phyloP scores from a whole-genome alignment of 768 basidiomycete species.

The Naganishia vaughanmartiniae region DNA sequence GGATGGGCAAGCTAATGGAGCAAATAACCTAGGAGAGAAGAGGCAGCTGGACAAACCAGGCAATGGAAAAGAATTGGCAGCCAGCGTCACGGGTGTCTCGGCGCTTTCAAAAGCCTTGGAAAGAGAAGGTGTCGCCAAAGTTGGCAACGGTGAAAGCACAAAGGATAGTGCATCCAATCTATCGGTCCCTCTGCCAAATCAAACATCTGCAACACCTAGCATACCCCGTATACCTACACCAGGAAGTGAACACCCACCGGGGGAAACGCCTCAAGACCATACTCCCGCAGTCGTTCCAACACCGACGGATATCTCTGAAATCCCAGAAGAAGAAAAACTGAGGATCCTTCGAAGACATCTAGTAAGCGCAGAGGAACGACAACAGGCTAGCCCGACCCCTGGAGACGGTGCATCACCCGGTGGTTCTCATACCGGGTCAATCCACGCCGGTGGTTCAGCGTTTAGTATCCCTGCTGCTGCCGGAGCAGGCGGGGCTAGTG shows the following conservation, averaged over 20 bases:
- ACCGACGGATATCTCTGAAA: slow-evolving; percentile 40
- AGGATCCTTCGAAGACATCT: slow-evolving; percentile 76
- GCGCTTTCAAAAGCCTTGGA: slow-evolving; percentile 9
- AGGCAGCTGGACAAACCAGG: not conserved
- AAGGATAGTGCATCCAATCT: not conserved
- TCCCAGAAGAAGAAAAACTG: slow-evolving; percentile 80
- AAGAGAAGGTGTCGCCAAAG: slow-evolving; percentile 11
- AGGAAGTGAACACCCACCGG: not conserved
- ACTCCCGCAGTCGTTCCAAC: not conserved
- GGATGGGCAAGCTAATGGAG: not conserved
- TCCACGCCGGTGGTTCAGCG: slow-evolving; percentile 20
- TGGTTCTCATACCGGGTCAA: not conserved
- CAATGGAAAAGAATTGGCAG: not conserved
- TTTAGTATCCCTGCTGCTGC: not conserved
- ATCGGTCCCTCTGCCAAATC: not conserved
- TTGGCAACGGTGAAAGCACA: not conserved
- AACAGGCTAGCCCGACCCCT: slow-evolving; percentile 46
- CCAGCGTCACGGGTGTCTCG: not conserved
- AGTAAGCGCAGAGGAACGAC: slow-evolving; percentile 69
- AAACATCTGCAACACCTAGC: not conserved
- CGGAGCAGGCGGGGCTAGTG: slow-evolving; percentile 14
- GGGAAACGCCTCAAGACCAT: not conserved
- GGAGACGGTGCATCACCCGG: slow-evolving; percentile 28
- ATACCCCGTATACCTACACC: slow-evolving; percentile 4
- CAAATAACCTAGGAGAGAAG: slow-evolving; percentile 18